Evolutionary conservation across 1,139 yeast species (phyloP).

Genomic region (Scheffersomyces parashehatae): DNA sequence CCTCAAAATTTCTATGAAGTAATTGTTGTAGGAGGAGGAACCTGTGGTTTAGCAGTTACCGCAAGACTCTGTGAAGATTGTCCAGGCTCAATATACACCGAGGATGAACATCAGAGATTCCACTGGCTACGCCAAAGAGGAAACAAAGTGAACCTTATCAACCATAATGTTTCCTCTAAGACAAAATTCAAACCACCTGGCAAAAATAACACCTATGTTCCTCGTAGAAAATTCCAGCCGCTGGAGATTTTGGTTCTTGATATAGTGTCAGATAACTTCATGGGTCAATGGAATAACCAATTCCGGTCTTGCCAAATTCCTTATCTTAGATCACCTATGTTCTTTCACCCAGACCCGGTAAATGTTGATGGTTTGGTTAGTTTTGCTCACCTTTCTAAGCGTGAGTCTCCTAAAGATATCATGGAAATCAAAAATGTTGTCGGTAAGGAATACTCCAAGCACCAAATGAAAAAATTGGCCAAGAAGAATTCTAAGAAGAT

Average conservation of each 20-base stretch:
- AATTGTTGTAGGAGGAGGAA: conserved; percentile 41
- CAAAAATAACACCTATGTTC: conserved; percentile 11
- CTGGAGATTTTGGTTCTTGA: conserved; percentile 36
- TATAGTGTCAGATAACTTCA: conserved; percentile 25
- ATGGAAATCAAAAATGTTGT: conserved; percentile 48
- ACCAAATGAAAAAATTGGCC: conserved; percentile 36
- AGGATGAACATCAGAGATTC: conserved; percentile 44
- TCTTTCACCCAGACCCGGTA: conserved; percentile 50
- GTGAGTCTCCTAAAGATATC: conserved; percentile 32
- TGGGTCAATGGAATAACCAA: conserved; percentile 49
- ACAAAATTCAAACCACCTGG: conserved; percentile 17
- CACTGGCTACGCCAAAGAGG: conserved; percentile 40
- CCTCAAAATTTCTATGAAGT: conserved; percentile 30
- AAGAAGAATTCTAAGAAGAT: conserved; percentile 16
- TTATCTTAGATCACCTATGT: conserved; percentile 50
- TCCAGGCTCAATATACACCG: conserved; percentile 42
- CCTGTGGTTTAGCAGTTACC: conserved; percentile 40
- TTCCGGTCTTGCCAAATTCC: conserved; percentile 46
- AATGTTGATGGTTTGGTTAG: conserved; percentile 46
- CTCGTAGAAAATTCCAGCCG: conserved; percentile 20
- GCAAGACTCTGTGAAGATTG: conserved; percentile 38
- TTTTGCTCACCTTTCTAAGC: conserved; percentile 33
- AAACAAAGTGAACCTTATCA: conserved; percentile 26
- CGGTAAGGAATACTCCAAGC: conserved; percentile 48
- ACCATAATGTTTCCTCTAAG: conserved; percentile 15